Percentiles rank a stretch among this genome's conserved stretches.
Evolutionary conservation across 2,329 filamentous ascomycete species (phyloP).

Genomic region (Clonostachys rosea): DNA sequence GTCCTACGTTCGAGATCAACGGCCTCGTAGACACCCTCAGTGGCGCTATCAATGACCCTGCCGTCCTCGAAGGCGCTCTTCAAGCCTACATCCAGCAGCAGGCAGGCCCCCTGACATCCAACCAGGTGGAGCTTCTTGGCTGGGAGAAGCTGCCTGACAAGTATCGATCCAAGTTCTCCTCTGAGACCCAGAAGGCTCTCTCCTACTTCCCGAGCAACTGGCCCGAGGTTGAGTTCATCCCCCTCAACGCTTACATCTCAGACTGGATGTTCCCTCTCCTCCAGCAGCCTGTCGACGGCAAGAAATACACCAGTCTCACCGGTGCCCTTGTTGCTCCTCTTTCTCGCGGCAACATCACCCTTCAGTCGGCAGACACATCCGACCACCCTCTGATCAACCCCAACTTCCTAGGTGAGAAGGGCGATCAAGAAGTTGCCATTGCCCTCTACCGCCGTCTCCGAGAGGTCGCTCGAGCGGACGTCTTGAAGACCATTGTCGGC

Average conservation of each 20-base stretch:
- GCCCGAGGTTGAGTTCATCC: slow-evolving; percentile 11
- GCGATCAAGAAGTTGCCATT: slow-evolving; percentile 39
- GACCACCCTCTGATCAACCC: slow-evolving; percentile 37
- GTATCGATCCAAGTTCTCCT: slow-evolving; percentile 7
- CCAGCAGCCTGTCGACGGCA: slow-evolving; percentile 7
- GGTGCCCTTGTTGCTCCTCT: slow-evolving; percentile 28
- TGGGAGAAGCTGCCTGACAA: slow-evolving; percentile 16
- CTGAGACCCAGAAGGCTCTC: slow-evolving; percentile 6
- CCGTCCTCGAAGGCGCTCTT: slow-evolving; percentile 7
- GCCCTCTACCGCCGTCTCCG: slow-evolving; percentile 32
- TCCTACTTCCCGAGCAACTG: slow-evolving; percentile 8
- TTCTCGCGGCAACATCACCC: slow-evolving; percentile 36
- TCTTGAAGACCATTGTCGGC: slow-evolving; percentile 20
- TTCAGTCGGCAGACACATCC: slow-evolving; percentile 23
- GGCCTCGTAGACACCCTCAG: slow-evolving; percentile 9
- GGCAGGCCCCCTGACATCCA: slow-evolving; percentile 12
- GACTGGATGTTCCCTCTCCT: slow-evolving; percentile 7
- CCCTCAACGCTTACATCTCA: slow-evolving; percentile 10
- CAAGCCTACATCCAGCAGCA: slow-evolving; percentile 7
- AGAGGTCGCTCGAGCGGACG: slow-evolving; percentile 19
- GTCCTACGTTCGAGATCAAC: slow-evolving; percentile 4
- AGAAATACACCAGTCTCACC: slow-evolving; percentile 12
- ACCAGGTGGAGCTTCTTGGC: slow-evolving; percentile 12
- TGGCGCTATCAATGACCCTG: slow-evolving; percentile 8
- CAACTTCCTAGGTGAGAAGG: slow-evolving; percentile 34